A percentile compares a stretch with the other conserved stretches of the same genome.
These are phyloP conservation scores for Protomyces inouyei DNA, from an alignment of 1,139 yeast species.

Conservation along the genomic window DNA sequence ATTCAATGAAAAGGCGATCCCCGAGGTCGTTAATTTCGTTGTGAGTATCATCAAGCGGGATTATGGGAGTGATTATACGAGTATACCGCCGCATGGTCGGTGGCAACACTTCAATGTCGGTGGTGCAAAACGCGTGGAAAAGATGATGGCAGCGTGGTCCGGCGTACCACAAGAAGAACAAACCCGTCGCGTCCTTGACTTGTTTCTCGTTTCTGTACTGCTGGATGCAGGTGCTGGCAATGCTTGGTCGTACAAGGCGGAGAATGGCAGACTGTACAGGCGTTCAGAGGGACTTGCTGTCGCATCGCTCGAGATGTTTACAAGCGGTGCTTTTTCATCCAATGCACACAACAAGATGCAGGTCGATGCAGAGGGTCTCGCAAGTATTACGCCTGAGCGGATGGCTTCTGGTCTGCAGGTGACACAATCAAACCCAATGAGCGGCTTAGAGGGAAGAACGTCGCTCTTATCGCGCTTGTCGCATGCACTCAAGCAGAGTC, in stretches of 20 bases:
- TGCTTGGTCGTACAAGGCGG: slow-evolving; percentile 46
- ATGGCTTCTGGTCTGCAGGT: slow-evolving; percentile 47
- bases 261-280: slow-evolving; percentile 37
- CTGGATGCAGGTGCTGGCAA: slow-evolving; percentile 64
- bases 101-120: slow-evolving; percentile 59
- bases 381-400: slow-evolving; percentile 35
- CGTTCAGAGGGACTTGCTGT: slow-evolving; percentile 61
- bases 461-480: slow-evolving; percentile 48
- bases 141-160: slow-evolving; percentile 38
- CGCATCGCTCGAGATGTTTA: slow-evolving; percentile 53
- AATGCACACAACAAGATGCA: slow-evolving; percentile 39
- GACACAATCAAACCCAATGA: slow-evolving; percentile 45
- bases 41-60: slow-evolving; percentile 41
- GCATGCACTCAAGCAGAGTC: slow-evolving; percentile 41
- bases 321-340: slow-evolving; percentile 46
- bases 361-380: slow-evolving; percentile 46
- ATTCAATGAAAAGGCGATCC: slow-evolving; percentile 3
- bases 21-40: slow-evolving; percentile 16
- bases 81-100: slow-evolving; percentile 59
- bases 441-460: slow-evolving; percentile 52
- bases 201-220: slow-evolving; percentile 54
- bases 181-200: slow-evolving; percentile 50
- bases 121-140: slow-evolving; percentile 44
- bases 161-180: slow-evolving; percentile 43
- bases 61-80: slow-evolving; percentile 41